Base-by-base conservation (phyloP, 768 basidiomycete genomes). In the Amanita polypyramis region DNA sequence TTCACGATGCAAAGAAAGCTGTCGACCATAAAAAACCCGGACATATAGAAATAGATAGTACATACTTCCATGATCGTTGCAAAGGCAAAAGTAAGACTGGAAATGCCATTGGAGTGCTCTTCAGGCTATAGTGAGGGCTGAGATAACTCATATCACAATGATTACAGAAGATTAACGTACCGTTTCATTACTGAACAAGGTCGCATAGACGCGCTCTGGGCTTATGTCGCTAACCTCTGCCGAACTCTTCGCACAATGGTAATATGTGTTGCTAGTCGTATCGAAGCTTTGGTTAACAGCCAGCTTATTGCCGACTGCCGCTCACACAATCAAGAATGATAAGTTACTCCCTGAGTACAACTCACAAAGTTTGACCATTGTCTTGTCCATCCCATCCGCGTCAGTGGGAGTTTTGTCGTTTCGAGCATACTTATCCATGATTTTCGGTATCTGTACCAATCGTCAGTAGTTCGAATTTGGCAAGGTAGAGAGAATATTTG, bases 91-190 rank as follows among this genome's bases (percentile, higher is more conserved):
- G 41, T 48, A 11, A 58, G 37, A 20, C 47, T 32, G 14, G 53
- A 52, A 46, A 55, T 33, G 10, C 52, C 56, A 21, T 57, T 53
- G 2, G 47, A 46, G 46, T 57, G 56, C 5, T 10, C 17, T 39
- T 30, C 20, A 25, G 34, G 10, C 46, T 47, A n/a, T 21, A n/a
- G 25, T 27, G 8, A 8, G n/a, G 4, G n/a, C 19, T 23, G 5
- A 27, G 20, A 35, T 35, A 21, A 10, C 14, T 9, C 8, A 37
- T 27, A 8, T 15, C 8, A 8, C 21, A 12, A 12, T n/a, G n/a
- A 7, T 7, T 14, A 4, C 5, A 8, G 10, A 27, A 33, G 7
- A 2, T 20, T 2, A 20, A 20, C 45, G 21, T 36, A 45, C 45
- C 14, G 10, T 19, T 8, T 5, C 14, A 9, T 10, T 12, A 17